Base-by-base conservation (phyloP, 1,139 yeast genomes). In the Hanseniaspora uvarum region DNA sequence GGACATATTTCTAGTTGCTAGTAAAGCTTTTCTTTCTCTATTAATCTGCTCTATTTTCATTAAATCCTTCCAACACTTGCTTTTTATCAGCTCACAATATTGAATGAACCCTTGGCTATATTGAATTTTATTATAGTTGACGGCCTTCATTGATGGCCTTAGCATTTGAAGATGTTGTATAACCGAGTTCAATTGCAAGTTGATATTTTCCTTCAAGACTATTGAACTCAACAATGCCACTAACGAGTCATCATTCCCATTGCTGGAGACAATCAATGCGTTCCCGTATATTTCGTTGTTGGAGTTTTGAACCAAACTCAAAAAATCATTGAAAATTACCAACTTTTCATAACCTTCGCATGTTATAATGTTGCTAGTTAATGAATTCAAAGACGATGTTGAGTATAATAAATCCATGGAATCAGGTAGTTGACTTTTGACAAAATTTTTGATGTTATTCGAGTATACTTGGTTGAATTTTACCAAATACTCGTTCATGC, bases 161-260 rank as follows among this genome's bases (percentile, higher is more conserved):
- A 64, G 52, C 11, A 60, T 61, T 47, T 62, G 64, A 23, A 65
- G 55, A 41, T 63, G 64, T 40, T 59, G 60, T 34, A 64, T 59
- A 3, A 66, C 67, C 23, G 65, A 67, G 39, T 56, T 45, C 4
- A 63, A 51, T 14, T 59, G 58, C 14, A 58, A 45, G n/a, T 50
- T 46, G 5, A 66, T 60, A 40, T 63, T 60, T 38, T 59, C 60
- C 47, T 58, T 61, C 38, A 65, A 43, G 12, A 65, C 59, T 5
- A 58, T 55, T 1, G 68, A 65, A 7, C 63, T 58, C 41, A 66
- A 52, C 31, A 65, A 52, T 1, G 63, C 59, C 8, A 60, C 56
- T 26, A 66, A 45, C 10, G 60, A 59, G 43, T 61, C 65, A 50
- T 65, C 67, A 47, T 61, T 63, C 10, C 65, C 66, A 43, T 58